phyloP scores from a whole-genome alignment of 805 yeast species.

The Alloascoidea africana region DNA sequence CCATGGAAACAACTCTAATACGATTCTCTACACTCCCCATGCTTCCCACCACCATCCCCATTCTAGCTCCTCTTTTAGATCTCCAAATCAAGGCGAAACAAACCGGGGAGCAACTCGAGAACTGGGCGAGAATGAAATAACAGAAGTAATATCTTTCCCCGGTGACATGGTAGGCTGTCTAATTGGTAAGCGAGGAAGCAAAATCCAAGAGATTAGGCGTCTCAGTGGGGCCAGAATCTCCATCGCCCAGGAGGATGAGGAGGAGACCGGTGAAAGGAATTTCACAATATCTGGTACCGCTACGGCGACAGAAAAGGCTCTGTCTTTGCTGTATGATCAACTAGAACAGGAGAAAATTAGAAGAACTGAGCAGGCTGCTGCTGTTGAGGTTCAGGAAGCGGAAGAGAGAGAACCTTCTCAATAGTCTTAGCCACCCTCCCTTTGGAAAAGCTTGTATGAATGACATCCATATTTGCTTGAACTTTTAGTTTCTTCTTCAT shows the following conservation, averaged over 20 bases:
- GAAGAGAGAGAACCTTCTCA: no score
- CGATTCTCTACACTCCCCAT: conserved; percentile 47
- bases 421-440: no score
- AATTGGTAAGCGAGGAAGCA: conserved; percentile 73
- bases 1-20: conserved; percentile 47
- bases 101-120: conserved; percentile 13
- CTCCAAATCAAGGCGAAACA: no score
- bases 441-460: no score
- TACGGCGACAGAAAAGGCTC: conserved; percentile 41
- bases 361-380: no score
- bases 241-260: conserved; percentile 52
- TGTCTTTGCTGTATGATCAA: conserved; percentile 36
- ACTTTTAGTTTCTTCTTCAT: no score
- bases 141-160: conserved; percentile 41
- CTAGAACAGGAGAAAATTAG: conserved; percentile 40
- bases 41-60: conserved; percentile 1
- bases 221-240: conserved; percentile 65
- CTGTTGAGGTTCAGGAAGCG: no score
- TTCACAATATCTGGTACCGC: conserved; percentile 57
- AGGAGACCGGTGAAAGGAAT: conserved; percentile 42
- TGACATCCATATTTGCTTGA: no score
- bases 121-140: conserved; percentile 29
- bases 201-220: conserved; percentile 76
- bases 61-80: conserved; percentile 3
- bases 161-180: conserved; percentile 80